These are phyloP conservation scores for Achlya hypogyna DNA, from an alignment of 352 stramenopile species.

Conservation along the genomic window DNA sequence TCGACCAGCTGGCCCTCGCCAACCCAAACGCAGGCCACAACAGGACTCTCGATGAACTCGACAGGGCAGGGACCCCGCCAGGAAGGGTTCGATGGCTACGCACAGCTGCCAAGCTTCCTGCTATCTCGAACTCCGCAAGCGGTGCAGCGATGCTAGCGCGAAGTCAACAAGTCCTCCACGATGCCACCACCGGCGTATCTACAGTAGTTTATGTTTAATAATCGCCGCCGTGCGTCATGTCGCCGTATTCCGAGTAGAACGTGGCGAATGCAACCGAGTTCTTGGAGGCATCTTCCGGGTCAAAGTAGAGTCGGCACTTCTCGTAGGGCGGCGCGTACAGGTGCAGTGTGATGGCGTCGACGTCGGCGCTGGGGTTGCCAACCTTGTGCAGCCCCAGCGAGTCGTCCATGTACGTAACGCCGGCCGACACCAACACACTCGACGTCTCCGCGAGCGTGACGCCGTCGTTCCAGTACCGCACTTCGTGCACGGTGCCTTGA, in stretches of 20 bases:
- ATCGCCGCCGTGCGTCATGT: slow-evolving; percentile 19
- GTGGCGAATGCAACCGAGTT: slow-evolving; percentile 57
- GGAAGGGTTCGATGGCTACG: too few species aligned
- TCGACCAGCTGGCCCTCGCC: too few species aligned
- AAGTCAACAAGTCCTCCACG: too few species aligned
- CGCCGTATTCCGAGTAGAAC: slow-evolving; percentile 79
- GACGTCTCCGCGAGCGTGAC: slow-evolving; percentile 42
- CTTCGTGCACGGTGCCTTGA: slow-evolving; percentile 81
- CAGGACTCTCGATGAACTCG: too few species aligned
- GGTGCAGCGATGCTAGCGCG: too few species aligned
- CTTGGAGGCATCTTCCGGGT: slow-evolving; percentile 49
- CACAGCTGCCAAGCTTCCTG: too few species aligned
- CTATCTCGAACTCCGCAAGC: too few species aligned
- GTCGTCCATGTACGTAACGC: slow-evolving; percentile 88
- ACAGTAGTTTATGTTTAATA: background rate
- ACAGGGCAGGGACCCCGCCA: too few species aligned
- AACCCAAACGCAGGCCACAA: too few species aligned
- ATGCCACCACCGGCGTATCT: too few species aligned
- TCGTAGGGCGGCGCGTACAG: slow-evolving; percentile 89
- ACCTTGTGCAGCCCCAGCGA: slow-evolving; percentile 89
- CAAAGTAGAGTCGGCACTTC: slow-evolving; percentile 83
- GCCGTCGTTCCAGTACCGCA: slow-evolving; percentile 59
- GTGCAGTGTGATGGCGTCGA: slow-evolving; percentile 86
- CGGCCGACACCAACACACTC: slow-evolving; percentile 45
- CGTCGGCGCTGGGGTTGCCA: slow-evolving; percentile 50